phyloP scores from a whole-genome alignment of 345 rosid species.

The Linum tenue region DNA sequence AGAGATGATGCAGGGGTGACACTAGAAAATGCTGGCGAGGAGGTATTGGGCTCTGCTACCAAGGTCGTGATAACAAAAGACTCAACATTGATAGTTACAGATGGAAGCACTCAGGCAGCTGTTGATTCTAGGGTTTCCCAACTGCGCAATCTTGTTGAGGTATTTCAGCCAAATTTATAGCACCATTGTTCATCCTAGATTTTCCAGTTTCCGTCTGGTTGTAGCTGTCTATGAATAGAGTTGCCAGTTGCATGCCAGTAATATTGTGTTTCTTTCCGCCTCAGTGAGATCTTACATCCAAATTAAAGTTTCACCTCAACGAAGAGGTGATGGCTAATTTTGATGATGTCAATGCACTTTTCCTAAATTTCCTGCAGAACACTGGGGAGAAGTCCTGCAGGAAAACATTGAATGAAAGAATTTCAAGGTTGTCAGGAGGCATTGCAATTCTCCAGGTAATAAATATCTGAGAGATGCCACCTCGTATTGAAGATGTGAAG shows the following conservation, averaged over 20 bases:
- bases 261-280: not conserved
- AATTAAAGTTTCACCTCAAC: too few relatives aligned
- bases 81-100: slow-evolving; percentile 73
- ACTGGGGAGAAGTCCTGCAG: slow-evolving; percentile 55
- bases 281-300: not conserved
- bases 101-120: slow-evolving; percentile 56
- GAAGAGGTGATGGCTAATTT: not conserved
- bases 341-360: not conserved
- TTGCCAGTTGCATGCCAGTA: not conserved
- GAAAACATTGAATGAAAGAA: slow-evolving; percentile 77
- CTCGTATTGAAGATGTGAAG: slow-evolving; percentile 1
- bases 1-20: slow-evolving; percentile 73
- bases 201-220: slow-evolving; percentile 1
- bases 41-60: slow-evolving; percentile 63
- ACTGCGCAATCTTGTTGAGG: slow-evolving; percentile 60
- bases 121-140: slow-evolving; percentile 69
- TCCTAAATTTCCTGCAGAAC: slow-evolving; percentile 38
- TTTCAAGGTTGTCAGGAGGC: slow-evolving; percentile 78
- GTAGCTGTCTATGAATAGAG: not conserved
- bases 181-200: not conserved
- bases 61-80: slow-evolving; percentile 64
- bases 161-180: slow-evolving; percentile 15
- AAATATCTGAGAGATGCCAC: not conserved
- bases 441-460: slow-evolving; percentile 78
- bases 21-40: slow-evolving; percentile 66